Percentiles rank a stretch among this genome's conserved stretches.
Conservation (phyloP, 768 basidiomycete species). For the Omphalotus guepiniiformis region DNA sequence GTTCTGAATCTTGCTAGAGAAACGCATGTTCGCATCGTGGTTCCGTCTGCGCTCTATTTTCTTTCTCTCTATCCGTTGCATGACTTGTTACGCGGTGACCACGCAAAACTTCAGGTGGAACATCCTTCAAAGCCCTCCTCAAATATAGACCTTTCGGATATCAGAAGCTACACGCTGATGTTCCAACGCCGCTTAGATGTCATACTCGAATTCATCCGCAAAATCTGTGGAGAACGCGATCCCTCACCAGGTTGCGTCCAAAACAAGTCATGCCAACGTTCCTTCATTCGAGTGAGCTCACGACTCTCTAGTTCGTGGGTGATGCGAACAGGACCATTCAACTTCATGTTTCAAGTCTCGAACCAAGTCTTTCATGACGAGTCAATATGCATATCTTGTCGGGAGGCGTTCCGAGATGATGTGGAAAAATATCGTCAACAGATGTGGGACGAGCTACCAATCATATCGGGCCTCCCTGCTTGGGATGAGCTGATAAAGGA, state of each 20-base stretch:
- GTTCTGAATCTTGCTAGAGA: slow-evolving; percentile 54
- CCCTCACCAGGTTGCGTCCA: slow-evolving; percentile 16
- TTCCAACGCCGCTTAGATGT: slow-evolving; percentile 49
- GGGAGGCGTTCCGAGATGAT: slow-evolving; percentile 36
- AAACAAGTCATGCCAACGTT: slow-evolving; percentile 29
- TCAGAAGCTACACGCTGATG: slow-evolving; percentile 52
- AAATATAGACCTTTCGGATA: slow-evolving; percentile 33
- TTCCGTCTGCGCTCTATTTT: slow-evolving; percentile 53
- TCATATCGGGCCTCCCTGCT: slow-evolving; percentile 37
- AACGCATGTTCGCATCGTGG: slow-evolving; percentile 38
- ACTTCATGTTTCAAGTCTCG: slow-evolving; percentile 48
- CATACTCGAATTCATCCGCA: slow-evolving; percentile 45
- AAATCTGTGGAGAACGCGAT: slow-evolving; percentile 31
- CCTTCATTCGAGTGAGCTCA: slow-evolving; percentile 38
- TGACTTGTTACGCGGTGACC: slow-evolving; percentile 44
- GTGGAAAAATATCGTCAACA: slow-evolving; percentile 32
- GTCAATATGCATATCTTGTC: slow-evolving; percentile 42
- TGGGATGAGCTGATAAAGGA: slow-evolving; percentile 39
- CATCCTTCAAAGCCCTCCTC: slow-evolving; percentile 50
- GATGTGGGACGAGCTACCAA: slow-evolving; percentile 47
- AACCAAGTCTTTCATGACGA: slow-evolving; percentile 32
- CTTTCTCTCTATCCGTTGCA: slow-evolving; percentile 52
- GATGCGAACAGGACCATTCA: slow-evolving; percentile 46
- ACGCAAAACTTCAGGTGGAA: slow-evolving; percentile 45
- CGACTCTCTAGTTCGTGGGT: slow-evolving; percentile 46